A percentile compares a stretch with the other conserved stretches of the same genome.
Evolutionary conservation across 1,139 yeast species (phyloP).

Genomic region (Suhomyces atakaporum): DNA sequence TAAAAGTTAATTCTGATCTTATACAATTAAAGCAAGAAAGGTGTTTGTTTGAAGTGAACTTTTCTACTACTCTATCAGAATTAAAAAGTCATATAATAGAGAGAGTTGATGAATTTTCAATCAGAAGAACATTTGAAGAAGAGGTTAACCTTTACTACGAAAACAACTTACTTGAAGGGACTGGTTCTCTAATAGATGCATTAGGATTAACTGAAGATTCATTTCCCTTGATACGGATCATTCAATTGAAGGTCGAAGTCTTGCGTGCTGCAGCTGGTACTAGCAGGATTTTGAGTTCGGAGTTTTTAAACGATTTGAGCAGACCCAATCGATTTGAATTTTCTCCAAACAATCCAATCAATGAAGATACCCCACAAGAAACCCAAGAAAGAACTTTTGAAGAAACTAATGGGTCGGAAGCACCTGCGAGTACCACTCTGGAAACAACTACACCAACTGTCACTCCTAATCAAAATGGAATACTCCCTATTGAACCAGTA

Average conservation of each 20-base stretch:
- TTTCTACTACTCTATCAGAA: slow-evolving; percentile 24
- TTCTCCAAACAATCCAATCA: slow-evolving; percentile 23
- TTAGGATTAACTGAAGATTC: slow-evolving; percentile 17
- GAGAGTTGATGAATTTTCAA: slow-evolving; percentile 26
- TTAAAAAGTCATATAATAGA: slow-evolving; percentile 27
- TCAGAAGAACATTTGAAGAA: slow-evolving; percentile 32
- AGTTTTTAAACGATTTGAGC: slow-evolving; percentile 32
- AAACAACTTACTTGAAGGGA: slow-evolving; percentile 10
- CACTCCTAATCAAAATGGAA: slow-evolving; percentile 1
- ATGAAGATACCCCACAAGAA: too few relatives aligned
- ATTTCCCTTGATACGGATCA: slow-evolving; percentile 15
- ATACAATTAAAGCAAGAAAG: slow-evolving; percentile 24
- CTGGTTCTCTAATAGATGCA: slow-evolving; percentile 8
- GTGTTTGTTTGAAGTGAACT: slow-evolving; percentile 28
- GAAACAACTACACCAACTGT: background rate
- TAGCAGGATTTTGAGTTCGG: slow-evolving; percentile 31
- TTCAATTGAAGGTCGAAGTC: slow-evolving; percentile 16
- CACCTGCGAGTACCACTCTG: too few relatives aligned
- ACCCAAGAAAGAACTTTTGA: background rate
- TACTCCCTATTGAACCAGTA: slow-evolving; percentile 25
- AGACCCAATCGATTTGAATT: slow-evolving; percentile 27
- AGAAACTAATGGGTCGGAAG: too few relatives aligned
- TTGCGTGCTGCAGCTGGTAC: slow-evolving; percentile 16
- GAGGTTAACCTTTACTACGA: slow-evolving; percentile 26
- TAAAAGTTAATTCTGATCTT: slow-evolving; percentile 21